A percentile compares a stretch with the other conserved stretches of the same genome.
Conservation (phyloP, 2,329 filamentous ascomycete species). For the Aspergillus glaucus region DNA sequence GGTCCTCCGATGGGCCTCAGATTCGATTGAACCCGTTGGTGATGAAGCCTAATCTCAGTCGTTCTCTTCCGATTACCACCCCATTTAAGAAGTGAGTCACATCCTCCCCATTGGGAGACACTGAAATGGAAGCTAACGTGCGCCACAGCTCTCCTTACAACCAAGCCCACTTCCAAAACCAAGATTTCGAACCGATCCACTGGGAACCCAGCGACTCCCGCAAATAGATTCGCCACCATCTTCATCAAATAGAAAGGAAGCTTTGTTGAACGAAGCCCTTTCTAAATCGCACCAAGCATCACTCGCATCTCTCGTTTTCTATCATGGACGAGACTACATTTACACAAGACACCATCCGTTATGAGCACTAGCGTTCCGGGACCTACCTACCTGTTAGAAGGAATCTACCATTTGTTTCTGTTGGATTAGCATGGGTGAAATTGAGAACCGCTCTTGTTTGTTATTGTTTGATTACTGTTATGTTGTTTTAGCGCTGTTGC, state of each 20-base stretch:
- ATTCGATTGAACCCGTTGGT: conserved; percentile 39
- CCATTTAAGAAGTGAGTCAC: conserved; percentile 37
- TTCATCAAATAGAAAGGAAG: neutral
- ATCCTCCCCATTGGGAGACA: neutral
- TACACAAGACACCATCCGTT: too few species aligned
- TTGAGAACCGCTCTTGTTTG: neutral
- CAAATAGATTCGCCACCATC: conserved; percentile 14
- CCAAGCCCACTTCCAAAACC: conserved; percentile 42
- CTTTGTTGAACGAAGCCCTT: neutral
- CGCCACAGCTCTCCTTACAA: conserved; percentile 37
- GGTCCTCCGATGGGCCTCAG: conserved; percentile 32
- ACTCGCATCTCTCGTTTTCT: too few species aligned
- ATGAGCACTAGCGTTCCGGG: too few species aligned
- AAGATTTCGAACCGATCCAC: conserved; percentile 41
- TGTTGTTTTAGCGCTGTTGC: neutral
- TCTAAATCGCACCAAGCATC: too few species aligned
- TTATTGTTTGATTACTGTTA: neutral
- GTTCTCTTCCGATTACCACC: conserved; percentile 34
- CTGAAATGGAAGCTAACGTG: neutral
- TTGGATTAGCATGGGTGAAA: neutral
- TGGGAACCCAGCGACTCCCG: conserved; percentile 38
- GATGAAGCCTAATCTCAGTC: conserved; percentile 35
- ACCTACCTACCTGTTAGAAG: too few species aligned
- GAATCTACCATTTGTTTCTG: neutral
- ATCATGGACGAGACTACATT: too few species aligned